Percentiles rank a stretch among this genome's conserved stretches.
These are phyloP conservation scores for Colletotrichum somersetense DNA, from an alignment of 2,329 filamentous ascomycete genomes.

Conservation along the genomic window DNA sequence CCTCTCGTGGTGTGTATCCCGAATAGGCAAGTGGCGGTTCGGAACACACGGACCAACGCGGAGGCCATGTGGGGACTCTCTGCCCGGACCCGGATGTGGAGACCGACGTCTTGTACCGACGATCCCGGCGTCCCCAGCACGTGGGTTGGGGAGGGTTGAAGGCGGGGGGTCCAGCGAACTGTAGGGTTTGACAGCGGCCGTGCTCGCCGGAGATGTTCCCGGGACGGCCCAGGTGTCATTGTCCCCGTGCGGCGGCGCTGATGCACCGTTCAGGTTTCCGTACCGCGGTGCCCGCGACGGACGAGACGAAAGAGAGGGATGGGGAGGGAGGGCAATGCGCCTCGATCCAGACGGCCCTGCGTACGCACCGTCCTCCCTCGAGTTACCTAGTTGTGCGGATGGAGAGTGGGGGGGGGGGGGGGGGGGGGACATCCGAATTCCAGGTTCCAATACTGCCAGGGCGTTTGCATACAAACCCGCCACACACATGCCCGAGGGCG, in stretches of 20 bases:
- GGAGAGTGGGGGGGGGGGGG: background rate
- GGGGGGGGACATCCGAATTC: background rate
- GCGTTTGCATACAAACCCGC: background rate
- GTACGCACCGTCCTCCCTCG: background rate
- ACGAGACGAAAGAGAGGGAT: background rate
- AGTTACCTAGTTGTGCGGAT: background rate
- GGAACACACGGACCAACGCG: constrained; percentile 17
- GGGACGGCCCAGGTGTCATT: background rate
- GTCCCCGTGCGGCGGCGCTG: background rate
- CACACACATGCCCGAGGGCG: constrained; percentile 7
- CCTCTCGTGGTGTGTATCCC: background rate
- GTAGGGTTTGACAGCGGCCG: constrained; percentile 19
- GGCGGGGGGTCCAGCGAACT: background rate
- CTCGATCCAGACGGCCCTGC: background rate
- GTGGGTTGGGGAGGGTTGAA: background rate
- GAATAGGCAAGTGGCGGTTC: constrained; percentile 33
- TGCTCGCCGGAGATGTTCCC: background rate
- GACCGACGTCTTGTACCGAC: background rate
- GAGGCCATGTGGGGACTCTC: background rate
- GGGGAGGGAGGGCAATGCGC: background rate
- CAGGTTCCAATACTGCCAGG: background rate
- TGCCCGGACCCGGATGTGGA: background rate
- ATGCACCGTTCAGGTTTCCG: background rate
- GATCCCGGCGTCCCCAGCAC: background rate
- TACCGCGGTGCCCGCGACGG: background rate